phyloP scores from a whole-genome alignment of 2,329 filamentous ascomycete species.

The Fusarium incarnatum region DNA sequence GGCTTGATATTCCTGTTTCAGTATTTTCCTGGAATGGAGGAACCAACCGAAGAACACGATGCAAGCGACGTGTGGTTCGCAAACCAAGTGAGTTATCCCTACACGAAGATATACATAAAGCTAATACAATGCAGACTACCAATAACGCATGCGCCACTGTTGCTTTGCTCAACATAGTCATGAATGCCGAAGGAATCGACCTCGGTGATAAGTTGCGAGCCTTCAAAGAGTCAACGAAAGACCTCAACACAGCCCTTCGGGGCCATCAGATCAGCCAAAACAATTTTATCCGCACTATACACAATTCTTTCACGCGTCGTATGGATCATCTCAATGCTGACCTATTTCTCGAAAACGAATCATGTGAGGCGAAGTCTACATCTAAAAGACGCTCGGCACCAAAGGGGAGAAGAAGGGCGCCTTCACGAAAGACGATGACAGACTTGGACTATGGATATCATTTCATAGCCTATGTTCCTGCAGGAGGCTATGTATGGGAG shows the following conservation, averaged over 20 bases:
- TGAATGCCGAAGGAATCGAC: slow-evolving; percentile 77
- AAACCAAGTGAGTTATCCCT: slow-evolving; percentile 74
- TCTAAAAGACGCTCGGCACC: slow-evolving; percentile 49
- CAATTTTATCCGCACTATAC: slow-evolving; percentile 79
- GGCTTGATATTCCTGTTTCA: slow-evolving; percentile 92
- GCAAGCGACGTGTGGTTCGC: slow-evolving; percentile 85
- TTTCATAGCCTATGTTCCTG: slow-evolving; percentile 89
- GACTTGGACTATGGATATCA: slow-evolving; percentile 78
- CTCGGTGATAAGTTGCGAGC: slow-evolving; percentile 76
- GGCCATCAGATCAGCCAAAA: slow-evolving; percentile 82
- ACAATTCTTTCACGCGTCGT: slow-evolving; percentile 87
- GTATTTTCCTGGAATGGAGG: slow-evolving; percentile 67
- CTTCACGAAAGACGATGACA: slow-evolving; percentile 52
- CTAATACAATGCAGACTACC: slow-evolving; percentile 67
- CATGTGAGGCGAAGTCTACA: slow-evolving; percentile 51
- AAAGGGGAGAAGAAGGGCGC: slow-evolving; percentile 52
- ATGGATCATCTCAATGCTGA: slow-evolving; percentile 82
- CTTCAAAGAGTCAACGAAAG: slow-evolving; percentile 79
- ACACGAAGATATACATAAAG: not conserved
- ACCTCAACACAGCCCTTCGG: slow-evolving; percentile 76
- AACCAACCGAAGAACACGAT: slow-evolving; percentile 65
- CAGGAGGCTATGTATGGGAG: slow-evolving; percentile 82
- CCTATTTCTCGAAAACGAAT: slow-evolving; percentile 70
- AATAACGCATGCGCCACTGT: slow-evolving; percentile 92
- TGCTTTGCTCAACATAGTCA: slow-evolving; percentile 90